phyloP scores from a whole-genome alignment of 2,329 filamentous ascomycete genomes.

The Paraphoma chrysanthemicola region DNA sequence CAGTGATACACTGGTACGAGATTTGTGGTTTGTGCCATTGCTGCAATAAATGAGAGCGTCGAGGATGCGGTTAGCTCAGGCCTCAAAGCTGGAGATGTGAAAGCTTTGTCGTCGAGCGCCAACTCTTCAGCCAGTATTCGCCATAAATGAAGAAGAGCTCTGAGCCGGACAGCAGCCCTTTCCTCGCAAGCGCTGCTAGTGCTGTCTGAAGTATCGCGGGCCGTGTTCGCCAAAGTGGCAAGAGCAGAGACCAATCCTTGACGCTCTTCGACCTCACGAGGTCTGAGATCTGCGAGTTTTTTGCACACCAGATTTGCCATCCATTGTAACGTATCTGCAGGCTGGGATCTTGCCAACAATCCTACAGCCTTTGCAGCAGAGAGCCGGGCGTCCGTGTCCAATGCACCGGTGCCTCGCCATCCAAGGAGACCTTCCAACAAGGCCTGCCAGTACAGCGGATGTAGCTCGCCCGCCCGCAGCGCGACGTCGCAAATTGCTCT shows the following conservation, averaged over 20 bases:
- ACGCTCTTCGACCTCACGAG: conserved; percentile 70
- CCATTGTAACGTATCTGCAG: conserved; percentile 40
- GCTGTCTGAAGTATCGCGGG: neutral
- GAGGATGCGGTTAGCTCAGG: conserved; percentile 72
- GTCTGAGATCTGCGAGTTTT: conserved; percentile 57
- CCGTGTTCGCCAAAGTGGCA: conserved; percentile 10
- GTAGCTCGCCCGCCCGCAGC: conserved; percentile 70
- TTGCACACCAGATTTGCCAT: conserved; percentile 53
- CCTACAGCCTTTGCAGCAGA: conserved; percentile 76
- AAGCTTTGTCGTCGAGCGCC: conserved; percentile 46
- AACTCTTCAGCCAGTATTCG: conserved; percentile 37
- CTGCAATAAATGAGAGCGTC: conserved; percentile 61
- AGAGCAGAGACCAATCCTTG: conserved; percentile 68
- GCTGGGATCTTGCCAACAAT: conserved; percentile 54
- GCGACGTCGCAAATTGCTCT: conserved; percentile 83
- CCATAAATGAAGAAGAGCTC: conserved; percentile 38
- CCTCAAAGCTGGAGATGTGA: conserved; percentile 57
- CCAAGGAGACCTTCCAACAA: conserved; percentile 74
- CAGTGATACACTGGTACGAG: conserved; percentile 4
- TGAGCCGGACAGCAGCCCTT: neutral
- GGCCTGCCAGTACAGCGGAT: conserved; percentile 69
- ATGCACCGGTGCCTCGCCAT: conserved; percentile 88
- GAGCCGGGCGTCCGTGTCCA: conserved; percentile 75
- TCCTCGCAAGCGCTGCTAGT: neutral
- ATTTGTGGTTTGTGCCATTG: conserved; percentile 28